These are phyloP conservation scores for Rugosomyces carneus DNA, from an alignment of 1,284 basidiomycete species.

Conservation along the genomic window DNA sequence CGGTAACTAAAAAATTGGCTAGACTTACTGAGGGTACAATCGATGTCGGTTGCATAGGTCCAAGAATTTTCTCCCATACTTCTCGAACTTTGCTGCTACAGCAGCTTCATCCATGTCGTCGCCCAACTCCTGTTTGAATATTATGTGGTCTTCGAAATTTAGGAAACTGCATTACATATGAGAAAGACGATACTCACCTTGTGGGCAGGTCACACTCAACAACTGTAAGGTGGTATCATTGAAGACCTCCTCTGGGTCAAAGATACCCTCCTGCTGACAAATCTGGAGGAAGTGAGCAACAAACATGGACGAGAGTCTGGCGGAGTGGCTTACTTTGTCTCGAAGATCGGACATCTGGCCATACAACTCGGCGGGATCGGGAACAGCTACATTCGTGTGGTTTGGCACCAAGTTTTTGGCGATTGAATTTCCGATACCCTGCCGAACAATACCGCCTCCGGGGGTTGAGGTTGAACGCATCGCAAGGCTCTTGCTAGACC, in stretches of 20 bases:
- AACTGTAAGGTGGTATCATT: constrained; percentile 26
- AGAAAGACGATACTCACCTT: constrained; percentile 21
- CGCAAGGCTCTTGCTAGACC: not conserved
- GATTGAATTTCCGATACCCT: not conserved
- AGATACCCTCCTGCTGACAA: constrained; percentile 17
- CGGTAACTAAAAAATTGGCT: not conserved
- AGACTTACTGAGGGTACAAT: constrained; percentile 10
- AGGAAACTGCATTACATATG: not conserved
- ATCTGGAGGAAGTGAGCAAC: constrained; percentile 18
- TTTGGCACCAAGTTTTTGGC: not conserved
- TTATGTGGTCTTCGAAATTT: constrained; percentile 23
- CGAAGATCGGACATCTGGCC: constrained; percentile 22
- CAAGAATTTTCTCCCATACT: constrained; percentile 17
- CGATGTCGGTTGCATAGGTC: constrained; percentile 15
- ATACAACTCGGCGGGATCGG: constrained; percentile 14
- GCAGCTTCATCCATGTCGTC: constrained; percentile 10
- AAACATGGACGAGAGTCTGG: constrained; percentile 2
- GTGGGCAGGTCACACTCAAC: constrained; percentile 28
- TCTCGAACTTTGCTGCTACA: constrained; percentile 11
- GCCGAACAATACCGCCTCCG: not conserved
- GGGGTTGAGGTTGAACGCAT: not conserved
- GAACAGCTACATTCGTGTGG: not conserved
- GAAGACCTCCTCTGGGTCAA: constrained; percentile 24
- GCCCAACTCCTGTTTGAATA: constrained; percentile 19
- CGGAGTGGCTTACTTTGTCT: constrained; percentile 17